Evolutionary conservation across 2,329 filamentous ascomycete genomes (phyloP), one percentile per base, ranked within the genome.

Genomic region (Cladosporium sp.): DNA sequence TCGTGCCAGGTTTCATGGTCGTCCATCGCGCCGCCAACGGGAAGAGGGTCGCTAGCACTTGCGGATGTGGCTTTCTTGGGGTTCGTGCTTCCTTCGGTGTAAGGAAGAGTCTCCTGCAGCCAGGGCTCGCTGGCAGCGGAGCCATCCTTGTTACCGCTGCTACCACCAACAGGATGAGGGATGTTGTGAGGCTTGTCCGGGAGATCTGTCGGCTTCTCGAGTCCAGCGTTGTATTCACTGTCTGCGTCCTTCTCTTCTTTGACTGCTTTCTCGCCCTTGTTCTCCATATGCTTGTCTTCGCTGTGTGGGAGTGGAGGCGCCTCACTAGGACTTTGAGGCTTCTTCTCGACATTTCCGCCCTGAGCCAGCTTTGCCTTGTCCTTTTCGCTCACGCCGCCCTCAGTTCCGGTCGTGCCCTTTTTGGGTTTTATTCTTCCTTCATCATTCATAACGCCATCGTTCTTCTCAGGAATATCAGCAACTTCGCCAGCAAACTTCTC

Each of bases 381-480:
- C 74, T 95, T 96, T 70, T 92, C 89, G 24, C 88, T 91, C 40
- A 97, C 90, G 53, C 93, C 92, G 12, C 91, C 92, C 69, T 92
- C 89, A 1, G 90, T 96, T 37, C 93, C 93, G 3, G 88, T 90
- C 2, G 90, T 95, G 47, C 92, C 93, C 71, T 91, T 83, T 70
- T 91, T 92, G 4, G 92, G 90, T 39, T 83, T 81, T 36, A 82
- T 76, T 63, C 91, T 81, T 70, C 89, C 83, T 62, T 88, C 89
- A 72, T 97, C 92, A 69, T 96, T 89, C 93, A 97, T 97, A 58
- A 97, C 91, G 39, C 92, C 91, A 70, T 96, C 82, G 59, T 84
- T 82, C 35, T 78, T 80, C 60, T 80, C 74, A 3, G 82, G 79
- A 24, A 83, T 78, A 25, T 70, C 68, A 60, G 69, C 71, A 63